Evolutionary conservation across 306 rosid genomes (phyloP).

Genomic region (Lotus japonicus): DNA sequence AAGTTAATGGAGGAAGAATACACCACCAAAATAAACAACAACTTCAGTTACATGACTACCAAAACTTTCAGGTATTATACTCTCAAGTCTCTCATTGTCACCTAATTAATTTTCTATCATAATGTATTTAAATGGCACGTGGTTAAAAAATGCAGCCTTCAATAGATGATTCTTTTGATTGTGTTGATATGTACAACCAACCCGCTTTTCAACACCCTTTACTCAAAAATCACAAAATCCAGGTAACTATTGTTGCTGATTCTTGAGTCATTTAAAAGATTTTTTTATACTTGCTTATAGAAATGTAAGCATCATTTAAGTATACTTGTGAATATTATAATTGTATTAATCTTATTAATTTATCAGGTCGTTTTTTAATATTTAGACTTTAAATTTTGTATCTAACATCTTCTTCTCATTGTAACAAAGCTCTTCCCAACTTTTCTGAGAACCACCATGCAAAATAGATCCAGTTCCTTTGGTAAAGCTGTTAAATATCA

Average conservation of each 20-base stretch:
- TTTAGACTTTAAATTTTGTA: too few species aligned
- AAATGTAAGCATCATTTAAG: too few species aligned
- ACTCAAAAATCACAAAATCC: background rate
- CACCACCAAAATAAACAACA: background rate
- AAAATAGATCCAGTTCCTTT: background rate
- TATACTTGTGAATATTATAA: too few species aligned
- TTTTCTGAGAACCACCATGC: background rate
- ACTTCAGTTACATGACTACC: background rate
- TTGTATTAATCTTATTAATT: too few species aligned
- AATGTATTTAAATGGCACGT: background rate
- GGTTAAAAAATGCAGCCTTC: background rate
- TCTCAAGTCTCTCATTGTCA: background rate
- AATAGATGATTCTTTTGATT: background rate
- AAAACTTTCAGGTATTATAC: background rate
- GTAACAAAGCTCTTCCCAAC: too few species aligned
- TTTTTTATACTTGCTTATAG: too few species aligned
- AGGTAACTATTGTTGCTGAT: too few species aligned
- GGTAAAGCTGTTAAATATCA: background rate
- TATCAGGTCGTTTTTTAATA: too few species aligned
- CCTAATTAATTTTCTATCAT: background rate
- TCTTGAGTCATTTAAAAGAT: too few species aligned
- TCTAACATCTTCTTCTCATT: too few species aligned
- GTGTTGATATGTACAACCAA: background rate
- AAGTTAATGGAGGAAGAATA: background rate
- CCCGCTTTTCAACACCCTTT: background rate